Evolutionary conservation across 176 grass and related monocot species (phyloP).

Genomic region (Juncus inflexus): DNA sequence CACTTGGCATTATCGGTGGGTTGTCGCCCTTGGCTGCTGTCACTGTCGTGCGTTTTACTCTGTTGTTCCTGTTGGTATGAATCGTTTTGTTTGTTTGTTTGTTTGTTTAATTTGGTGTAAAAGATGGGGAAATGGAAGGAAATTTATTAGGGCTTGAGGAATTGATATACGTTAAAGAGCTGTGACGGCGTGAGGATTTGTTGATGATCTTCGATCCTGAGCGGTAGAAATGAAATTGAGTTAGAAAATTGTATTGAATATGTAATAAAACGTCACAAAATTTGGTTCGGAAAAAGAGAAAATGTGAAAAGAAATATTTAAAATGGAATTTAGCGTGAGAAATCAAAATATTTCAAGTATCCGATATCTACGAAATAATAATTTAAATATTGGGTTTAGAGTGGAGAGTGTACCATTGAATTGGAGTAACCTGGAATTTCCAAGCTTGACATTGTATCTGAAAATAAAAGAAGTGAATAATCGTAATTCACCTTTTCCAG

Average conservation of each 20-base stretch:
- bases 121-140: constrained; percentile 8
- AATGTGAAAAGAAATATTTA: too few species aligned
- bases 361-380: too few species aligned
- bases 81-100: too few species aligned
- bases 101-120: not conserved
- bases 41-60: constrained; percentile 22
- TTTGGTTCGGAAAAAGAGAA: too few species aligned
- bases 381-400: not conserved
- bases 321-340: too few species aligned
- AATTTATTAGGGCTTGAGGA: not conserved
- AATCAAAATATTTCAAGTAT: too few species aligned
- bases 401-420: constrained; percentile 15
- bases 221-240: not conserved
- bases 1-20: constrained; percentile 81
- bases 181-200: constrained; percentile 3
- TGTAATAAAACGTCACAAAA: too few species aligned
- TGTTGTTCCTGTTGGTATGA: not conserved
- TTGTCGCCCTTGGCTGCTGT: constrained; percentile 59
- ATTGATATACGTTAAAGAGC: constrained; percentile 4
- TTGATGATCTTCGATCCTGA: constrained; percentile 14
- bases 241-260: not conserved
- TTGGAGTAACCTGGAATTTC: constrained; percentile 1
- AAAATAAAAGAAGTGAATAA: not conserved
- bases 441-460: constrained; percentile 22
- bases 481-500: not conserved